These are phyloP conservation scores for Podospora appendiculata DNA, from an alignment of 495 filamentous ascomycete genomes.

Conservation along the genomic window DNA sequence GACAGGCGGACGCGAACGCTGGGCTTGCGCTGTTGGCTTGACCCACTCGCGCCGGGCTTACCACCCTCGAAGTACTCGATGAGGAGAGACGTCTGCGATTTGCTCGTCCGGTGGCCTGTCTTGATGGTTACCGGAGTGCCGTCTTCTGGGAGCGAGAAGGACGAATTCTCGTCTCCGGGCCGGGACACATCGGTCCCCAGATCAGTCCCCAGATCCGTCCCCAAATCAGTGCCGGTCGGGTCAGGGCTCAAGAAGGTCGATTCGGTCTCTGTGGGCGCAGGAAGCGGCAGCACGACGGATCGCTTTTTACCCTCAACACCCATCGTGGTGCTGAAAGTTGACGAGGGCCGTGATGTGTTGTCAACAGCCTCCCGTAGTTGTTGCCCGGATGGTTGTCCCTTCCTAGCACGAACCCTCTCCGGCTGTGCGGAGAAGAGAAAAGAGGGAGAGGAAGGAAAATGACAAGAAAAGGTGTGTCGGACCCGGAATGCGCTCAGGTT, in stretches of 20 bases:
- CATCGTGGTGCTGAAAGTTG: constrained; percentile 43
- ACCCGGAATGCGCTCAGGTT: constrained; percentile 7
- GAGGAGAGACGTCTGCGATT: constrained; percentile 84
- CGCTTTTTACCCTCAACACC: constrained; percentile 56
- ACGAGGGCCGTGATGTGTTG: constrained; percentile 11
- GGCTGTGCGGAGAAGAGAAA: constrained; percentile 4
- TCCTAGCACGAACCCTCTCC: constrained; percentile 13
- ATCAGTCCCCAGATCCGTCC: constrained; percentile 61
- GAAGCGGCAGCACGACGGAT: constrained; percentile 48
- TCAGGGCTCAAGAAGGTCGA: constrained; percentile 44
- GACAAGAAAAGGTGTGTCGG: neutral
- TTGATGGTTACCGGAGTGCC: constrained; percentile 86
- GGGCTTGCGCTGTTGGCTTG: constrained; percentile 56
- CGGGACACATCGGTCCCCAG: constrained; percentile 68
- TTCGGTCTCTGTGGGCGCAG: constrained; percentile 73
- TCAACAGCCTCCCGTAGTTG: constrained; percentile 12
- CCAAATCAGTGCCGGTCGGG: constrained; percentile 44
- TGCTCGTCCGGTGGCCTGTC: constrained; percentile 57
- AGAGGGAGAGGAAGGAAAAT: constrained; percentile 1
- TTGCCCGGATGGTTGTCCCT: constrained; percentile 18
- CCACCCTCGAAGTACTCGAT: constrained; percentile 97
- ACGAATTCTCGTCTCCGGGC: constrained; percentile 58
- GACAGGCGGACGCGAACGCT: constrained; percentile 95
- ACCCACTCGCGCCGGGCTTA: constrained; percentile 45
- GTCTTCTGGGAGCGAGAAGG: constrained; percentile 92